Percentiles rank a stretch among this genome's conserved stretches.
phyloP scores from a whole-genome alignment of 2,329 filamentous ascomycete genomes.

The Epichloe amarillans region DNA sequence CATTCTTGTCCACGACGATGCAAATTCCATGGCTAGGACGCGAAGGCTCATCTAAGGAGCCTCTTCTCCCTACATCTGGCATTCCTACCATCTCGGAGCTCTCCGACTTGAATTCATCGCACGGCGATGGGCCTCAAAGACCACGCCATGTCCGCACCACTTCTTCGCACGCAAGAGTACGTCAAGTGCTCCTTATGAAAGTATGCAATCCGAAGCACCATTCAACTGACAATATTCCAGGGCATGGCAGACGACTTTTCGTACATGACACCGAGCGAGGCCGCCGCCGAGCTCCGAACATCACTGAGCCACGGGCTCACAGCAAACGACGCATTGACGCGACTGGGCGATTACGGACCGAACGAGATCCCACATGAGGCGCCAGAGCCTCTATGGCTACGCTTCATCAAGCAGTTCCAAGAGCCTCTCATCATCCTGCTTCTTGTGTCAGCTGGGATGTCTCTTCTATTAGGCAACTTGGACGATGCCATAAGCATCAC shows the following conservation, averaged over 20 bases:
- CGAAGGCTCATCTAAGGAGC: conserved; percentile 17
- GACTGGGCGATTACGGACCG: conserved; percentile 68
- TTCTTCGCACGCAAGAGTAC: conserved; percentile 42
- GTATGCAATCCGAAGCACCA: not conserved
- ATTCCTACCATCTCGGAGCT: conserved; percentile 21
- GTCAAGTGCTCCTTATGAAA: conserved; percentile 6
- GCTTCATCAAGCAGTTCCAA: conserved; percentile 93
- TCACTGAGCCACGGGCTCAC: conserved; percentile 75
- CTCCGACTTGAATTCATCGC: conserved; percentile 10
- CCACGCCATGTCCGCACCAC: conserved; percentile 33
- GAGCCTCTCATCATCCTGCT: conserved; percentile 91
- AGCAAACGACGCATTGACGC: conserved; percentile 64
- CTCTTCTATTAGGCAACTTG: conserved; percentile 79
- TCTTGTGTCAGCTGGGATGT: conserved; percentile 75
- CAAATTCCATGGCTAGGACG: conserved; percentile 25
- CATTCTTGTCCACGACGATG: conserved; percentile 17
- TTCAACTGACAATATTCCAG: conserved; percentile 17
- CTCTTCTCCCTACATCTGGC: conserved; percentile 21
- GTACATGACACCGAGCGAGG: conserved; percentile 62
- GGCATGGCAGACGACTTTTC: conserved; percentile 47
- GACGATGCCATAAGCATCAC: conserved; percentile 95
- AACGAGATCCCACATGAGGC: conserved; percentile 94
- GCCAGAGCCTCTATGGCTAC: conserved; percentile 86
- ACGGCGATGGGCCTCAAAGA: conserved; percentile 15
- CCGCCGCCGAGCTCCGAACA: conserved; percentile 63